Percentiles rank a stretch among this genome's conserved stretches.
phyloP scores from a whole-genome alignment of 805 yeast species.

The Sugiyamaella americana region DNA sequence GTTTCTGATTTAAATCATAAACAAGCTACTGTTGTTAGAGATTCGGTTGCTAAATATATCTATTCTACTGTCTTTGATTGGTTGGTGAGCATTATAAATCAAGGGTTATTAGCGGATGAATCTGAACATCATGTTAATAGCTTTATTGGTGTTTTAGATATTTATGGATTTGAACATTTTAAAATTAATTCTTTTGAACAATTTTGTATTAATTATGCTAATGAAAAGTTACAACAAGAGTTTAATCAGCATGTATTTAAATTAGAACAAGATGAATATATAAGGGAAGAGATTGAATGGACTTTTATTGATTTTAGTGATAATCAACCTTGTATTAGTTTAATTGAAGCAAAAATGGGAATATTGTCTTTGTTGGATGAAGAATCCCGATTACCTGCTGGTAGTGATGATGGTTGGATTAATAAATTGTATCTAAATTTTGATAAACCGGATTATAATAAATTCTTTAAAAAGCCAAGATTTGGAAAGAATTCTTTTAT shows the following conservation, averaged over 20 bases:
- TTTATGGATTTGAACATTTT: constrained; percentile 95
- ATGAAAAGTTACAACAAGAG: constrained; percentile 95
- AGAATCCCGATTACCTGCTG: constrained; percentile 91
- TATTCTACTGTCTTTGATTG: constrained; percentile 92
- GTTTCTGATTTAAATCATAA: constrained; percentile 72
- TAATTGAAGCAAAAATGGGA: constrained; percentile 87
- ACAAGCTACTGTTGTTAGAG: constrained; percentile 87
- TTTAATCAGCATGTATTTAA: constrained; percentile 96
- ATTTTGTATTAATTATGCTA: constrained; percentile 94
- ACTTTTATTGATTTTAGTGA: constrained; percentile 92
- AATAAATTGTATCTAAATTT: constrained; percentile 83
- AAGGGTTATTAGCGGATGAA: constrained; percentile 72
- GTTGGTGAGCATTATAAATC: constrained; percentile 80
- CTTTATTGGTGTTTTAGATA: constrained; percentile 94
- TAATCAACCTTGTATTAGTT: constrained; percentile 91
- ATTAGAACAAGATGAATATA: constrained; percentile 92
- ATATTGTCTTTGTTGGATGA: constrained; percentile 84
- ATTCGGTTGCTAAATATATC: constrained; percentile 93
- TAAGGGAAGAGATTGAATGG: constrained; percentile 92
- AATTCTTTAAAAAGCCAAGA: constrained; percentile 85
- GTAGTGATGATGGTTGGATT: constrained; percentile 87
- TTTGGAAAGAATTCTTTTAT: constrained; percentile 88
- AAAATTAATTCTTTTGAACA: constrained; percentile 93
- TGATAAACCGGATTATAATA: constrained; percentile 67
- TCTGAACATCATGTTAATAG: constrained; percentile 53